A percentile compares a stretch with the other conserved stretches of the same genome.
These are phyloP conservation scores for Rhodotorula sp. DNA, from an alignment of 1,284 basidiomycete genomes.

Conservation along the genomic window DNA sequence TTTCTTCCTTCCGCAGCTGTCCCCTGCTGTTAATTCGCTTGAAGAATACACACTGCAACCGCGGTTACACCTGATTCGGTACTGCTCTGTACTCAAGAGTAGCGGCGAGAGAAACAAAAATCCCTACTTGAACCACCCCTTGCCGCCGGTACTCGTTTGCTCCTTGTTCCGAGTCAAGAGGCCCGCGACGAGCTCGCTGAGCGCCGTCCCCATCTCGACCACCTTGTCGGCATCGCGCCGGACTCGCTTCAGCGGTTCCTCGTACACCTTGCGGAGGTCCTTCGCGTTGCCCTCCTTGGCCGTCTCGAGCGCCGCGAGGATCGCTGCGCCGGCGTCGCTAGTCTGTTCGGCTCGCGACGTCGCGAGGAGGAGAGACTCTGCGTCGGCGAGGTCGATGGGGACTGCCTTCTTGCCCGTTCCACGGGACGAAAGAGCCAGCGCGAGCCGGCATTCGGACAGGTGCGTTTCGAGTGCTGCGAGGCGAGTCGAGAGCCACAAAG, in stretches of 20 bases:
- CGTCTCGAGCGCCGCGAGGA: constrained; percentile 32
- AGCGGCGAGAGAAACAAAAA: too few species aligned
- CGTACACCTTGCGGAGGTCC: constrained; percentile 8
- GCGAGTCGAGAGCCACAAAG: constrained; percentile 22
- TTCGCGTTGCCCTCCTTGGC: not conserved
- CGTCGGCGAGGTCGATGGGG: not conserved
- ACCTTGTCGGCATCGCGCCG: constrained; percentile 28
- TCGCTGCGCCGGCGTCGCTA: constrained; percentile 22
- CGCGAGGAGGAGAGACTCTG: constrained; percentile 36
- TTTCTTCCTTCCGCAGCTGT: too few species aligned
- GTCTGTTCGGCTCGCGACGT: constrained; percentile 24
- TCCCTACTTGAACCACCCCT: not conserved
- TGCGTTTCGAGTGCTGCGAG: constrained; percentile 31
- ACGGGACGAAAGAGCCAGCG: constrained; percentile 11
- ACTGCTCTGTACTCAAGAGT: too few species aligned
- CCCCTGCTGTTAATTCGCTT: too few species aligned
- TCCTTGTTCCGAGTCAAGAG: not conserved
- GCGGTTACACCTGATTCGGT: too few species aligned
- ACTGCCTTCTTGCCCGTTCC: constrained; percentile 1
- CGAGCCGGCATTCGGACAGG: constrained; percentile 36
- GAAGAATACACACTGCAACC: too few species aligned
- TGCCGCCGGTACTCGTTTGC: not conserved
- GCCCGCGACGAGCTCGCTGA: constrained; percentile 7
- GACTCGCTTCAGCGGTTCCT: constrained; percentile 11
- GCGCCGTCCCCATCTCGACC: not conserved